Base-by-base conservation (phyloP, 2,329 filamentous ascomycete species). In the Alternaria sp. region DNA sequence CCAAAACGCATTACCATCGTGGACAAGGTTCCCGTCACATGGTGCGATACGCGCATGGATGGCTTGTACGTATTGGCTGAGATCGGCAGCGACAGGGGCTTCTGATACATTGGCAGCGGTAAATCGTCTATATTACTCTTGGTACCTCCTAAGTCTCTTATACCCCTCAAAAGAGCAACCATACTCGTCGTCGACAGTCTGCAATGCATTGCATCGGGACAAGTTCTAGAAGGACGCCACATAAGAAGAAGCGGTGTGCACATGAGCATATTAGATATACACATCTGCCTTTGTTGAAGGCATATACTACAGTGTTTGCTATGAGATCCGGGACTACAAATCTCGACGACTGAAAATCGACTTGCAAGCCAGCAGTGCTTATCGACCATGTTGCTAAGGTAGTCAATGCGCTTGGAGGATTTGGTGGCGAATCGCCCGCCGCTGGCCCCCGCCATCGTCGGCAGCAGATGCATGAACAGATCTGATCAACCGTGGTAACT, bases 161-260 rank as follows among this genome's bases (percentile, higher is more conserved):
- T 18, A 16, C 45, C 45, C 20, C 12, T 20, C 45, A 14, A 49
- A 34, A 49, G n/a, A 34, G 18, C 28, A 10, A 10, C 18, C 9
- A 48, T 20, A 10, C 20, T 22, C 18, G 45, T 22, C 11, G 10
- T 22, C 50, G 36, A 41, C 18, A 43, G 14, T n/a, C 40, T n/a
- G 8, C 50, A 20, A 28, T 53, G 38, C 18, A 43, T 43, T 25
- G 18, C 28, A 41, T 53, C 25, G 27, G 27, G 38, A 41, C 16
- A n/a, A 27, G 27, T 16, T 41, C 20, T 10, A 25, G 12, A 22
- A 20, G 12, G 25, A 20, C 25, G 10, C 14, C 12, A 36, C 38
- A 25, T 28, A 12, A 18, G 38, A 53, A 53, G n/a, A 43, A 30
- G 50, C 50, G 50, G 50, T 53, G 50, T 28, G 27, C 28, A 41